Base-by-base conservation (phyloP, 768 basidiomycete genomes). In the Chalciporus piperatus region DNA sequence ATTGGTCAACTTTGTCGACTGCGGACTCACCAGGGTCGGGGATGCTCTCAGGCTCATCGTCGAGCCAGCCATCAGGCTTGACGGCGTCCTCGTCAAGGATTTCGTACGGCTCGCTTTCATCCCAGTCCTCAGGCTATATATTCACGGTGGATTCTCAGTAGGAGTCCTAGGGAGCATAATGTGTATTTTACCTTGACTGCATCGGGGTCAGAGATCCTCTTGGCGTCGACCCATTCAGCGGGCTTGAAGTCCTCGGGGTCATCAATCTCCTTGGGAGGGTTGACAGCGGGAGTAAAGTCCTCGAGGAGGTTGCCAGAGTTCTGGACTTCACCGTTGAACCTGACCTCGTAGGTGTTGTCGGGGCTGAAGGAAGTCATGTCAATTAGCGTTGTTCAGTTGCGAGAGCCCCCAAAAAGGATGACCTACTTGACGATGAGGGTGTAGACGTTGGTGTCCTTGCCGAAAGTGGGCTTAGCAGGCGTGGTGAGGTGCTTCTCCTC, bases 11-110 rank as follows among this genome's bases (percentile, higher is more conserved):
- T 3, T 14, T 8, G 45, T 38, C n/a, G 30, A 32, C 23, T 44
- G 30, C 19, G 38, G 17, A 61, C 75, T 58, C 55, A 89, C 87
- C 87, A 54, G 97, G 96, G 66, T 99, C 97, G 43, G 93, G 82
- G 61, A 97, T 80, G 43, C 72, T 77, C 50, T 78, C 70, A 7
- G 87, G 82, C 67, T 98, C 97, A 50, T 97, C 74, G 55, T 90
- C 93, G 51, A 99, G 84, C 97, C 97, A 99, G 61, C 90, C 95
- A 54, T 88, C 93, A 28, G 97, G 97, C 75, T 90, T 95, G 54
- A 71, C 77, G 50, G 93, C 95, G 11, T 92, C 87, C 61, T 83
- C 83, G 60, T 99, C 97, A 47, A 74, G 73, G 61, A 99, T 89
- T 68, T 95, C 89, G 61, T 91, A 89, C 3, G 97, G 96, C 41